Evolutionary conservation across 345 rosid genomes (phyloP).

Genomic region (Iberis pinnata): DNA sequence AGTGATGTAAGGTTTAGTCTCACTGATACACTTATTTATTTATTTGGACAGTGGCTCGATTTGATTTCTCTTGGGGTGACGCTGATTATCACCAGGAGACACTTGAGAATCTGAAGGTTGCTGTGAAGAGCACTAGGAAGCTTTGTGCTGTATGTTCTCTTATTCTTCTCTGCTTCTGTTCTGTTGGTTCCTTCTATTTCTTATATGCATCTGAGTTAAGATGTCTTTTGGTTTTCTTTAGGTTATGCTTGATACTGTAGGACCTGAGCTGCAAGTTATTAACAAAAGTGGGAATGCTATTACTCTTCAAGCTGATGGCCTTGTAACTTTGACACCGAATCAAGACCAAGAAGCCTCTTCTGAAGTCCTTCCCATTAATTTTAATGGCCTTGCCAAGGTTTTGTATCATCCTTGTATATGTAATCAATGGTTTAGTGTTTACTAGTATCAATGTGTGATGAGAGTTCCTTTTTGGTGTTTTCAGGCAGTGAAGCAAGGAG

Average conservation of each 20-base stretch:
- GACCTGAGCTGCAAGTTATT: constrained; percentile 86
- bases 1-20: neutral
- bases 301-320: constrained; percentile 63
- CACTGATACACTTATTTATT: neutral
- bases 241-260: constrained; percentile 97
- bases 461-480: constrained; percentile 24
- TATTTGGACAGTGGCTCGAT: constrained; percentile 61
- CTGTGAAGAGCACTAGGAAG: constrained; percentile 73
- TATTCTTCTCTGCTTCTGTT: neutral
- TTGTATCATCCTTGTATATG: neutral
- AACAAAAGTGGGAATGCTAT: constrained; percentile 69
- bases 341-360: constrained; percentile 75
- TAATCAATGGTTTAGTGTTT: neutral
- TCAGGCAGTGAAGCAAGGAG: constrained; percentile 88
- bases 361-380: constrained; percentile 82
- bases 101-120: constrained; percentile 64
- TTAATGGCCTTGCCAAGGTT: constrained; percentile 81
- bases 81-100: constrained; percentile 80
- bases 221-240: constrained; percentile 23
- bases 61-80: constrained; percentile 87
- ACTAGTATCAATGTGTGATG: neutral
- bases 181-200: constrained; percentile 7
- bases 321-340: constrained; percentile 71
- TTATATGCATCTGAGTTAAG: constrained; percentile 1
- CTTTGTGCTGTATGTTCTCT: constrained; percentile 67